Base-by-base conservation (phyloP, 2,329 filamentous ascomycete species). In the Cladosporium sp. region DNA sequence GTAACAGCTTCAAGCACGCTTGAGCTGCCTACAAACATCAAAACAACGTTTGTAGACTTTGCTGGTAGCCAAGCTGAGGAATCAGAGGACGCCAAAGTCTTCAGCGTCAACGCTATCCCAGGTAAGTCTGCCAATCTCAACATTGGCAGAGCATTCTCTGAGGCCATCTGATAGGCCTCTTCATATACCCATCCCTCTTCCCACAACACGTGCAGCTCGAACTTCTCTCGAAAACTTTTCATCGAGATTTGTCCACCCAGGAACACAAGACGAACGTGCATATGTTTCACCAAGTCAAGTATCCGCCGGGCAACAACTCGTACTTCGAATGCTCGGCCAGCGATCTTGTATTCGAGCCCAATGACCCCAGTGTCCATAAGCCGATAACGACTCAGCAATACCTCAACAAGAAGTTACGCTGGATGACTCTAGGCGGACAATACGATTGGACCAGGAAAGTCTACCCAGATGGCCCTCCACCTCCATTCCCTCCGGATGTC, bases 361-460 rank as follows among this genome's bases (percentile, higher is more conserved):
- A 87, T 49, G 83, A 95, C 61, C 75, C 86, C 0, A 57, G 68
- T 0, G 70, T 90, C n/a, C 91, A 96, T 70, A 88, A 85, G 54
- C 78, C 88, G 2, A 73, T 96, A 8, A 78, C 80, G 2, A 74
- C 87, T 47, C 74, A 80, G 43, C 84, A 85, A 62, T 81, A 92
- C 24, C 75, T 97, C 38, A 80, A 84, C 51, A 86, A 85, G 56
- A 91, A 88, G 55, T 79, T 97, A 19, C 89, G 92, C 59, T 99
- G 93, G 93, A 81, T 95, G 37, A 97, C 92, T 0, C 80, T 99
- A 2, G 93, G 93, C 43, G 92, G 90, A 0, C 93, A 97, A 68
- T 97, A 97, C 68, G 88, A 97, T 72, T 97, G 92, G 93, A 95
- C 90, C 0, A 80, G 82, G 51, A 91, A 95, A 58, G 73, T 81